Conservation (phyloP, 352 stramenopile species). For the Globisporangium emineosum region DNA sequence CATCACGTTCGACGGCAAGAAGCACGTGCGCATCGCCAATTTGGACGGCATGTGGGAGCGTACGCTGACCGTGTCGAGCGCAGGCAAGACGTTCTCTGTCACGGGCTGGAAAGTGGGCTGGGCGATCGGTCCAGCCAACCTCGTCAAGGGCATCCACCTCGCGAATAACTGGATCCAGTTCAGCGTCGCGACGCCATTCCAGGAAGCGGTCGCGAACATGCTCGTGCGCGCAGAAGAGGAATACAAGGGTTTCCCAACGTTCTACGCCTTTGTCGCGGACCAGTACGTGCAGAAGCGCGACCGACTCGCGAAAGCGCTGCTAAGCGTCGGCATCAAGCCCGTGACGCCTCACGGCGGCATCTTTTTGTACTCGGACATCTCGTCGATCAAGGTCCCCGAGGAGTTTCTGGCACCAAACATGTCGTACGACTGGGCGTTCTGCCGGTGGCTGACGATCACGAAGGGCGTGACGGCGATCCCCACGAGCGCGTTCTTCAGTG, state of each 20-base stretch:
- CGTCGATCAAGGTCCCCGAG: constrained; percentile 48
- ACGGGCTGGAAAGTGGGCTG: constrained; percentile 94
- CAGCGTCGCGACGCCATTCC: constrained; percentile 82
- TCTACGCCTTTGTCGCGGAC: constrained; percentile 77
- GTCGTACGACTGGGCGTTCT: constrained; percentile 91
- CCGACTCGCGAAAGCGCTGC: constrained; percentile 43
- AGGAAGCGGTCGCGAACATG: constrained; percentile 82
- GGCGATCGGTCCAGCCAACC: constrained; percentile 79
- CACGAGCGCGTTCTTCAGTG: constrained; percentile 90
- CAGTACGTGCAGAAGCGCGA: constrained; percentile 78
- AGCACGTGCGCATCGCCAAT: constrained; percentile 67
- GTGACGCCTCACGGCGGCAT: constrained; percentile 67
- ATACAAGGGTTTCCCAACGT: constrained; percentile 72
- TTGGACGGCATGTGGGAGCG: constrained; percentile 83
- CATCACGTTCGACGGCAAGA: constrained; percentile 87
- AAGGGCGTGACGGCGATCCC: constrained; percentile 92
- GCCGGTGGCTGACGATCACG: constrained; percentile 89
- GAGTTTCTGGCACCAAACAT: constrained; percentile 46
- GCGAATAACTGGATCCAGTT: constrained; percentile 89
- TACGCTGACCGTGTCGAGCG: constrained; percentile 88
- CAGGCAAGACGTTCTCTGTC: constrained; percentile 91
- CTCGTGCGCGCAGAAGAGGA: constrained; percentile 59
- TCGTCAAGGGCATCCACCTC: constrained; percentile 73
- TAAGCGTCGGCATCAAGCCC: constrained; percentile 56
- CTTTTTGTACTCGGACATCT: constrained; percentile 83